phyloP scores from a whole-genome alignment of 75 land plant species.

The Picea sitchensis region DNA sequence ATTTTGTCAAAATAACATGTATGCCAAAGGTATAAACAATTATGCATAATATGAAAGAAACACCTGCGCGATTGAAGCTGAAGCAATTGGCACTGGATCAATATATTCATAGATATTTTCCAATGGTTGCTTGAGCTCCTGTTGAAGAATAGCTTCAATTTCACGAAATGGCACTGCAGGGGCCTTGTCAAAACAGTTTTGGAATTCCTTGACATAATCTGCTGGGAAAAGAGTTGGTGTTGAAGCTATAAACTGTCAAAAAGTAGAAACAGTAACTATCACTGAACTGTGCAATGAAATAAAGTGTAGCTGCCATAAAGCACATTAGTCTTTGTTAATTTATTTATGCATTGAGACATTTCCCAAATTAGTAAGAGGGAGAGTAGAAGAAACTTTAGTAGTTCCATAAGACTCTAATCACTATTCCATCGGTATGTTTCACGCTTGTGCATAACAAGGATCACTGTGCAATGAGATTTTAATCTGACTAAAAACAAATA shows the following conservation, averaged over 20 bases:
- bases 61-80: conserved; percentile 98
- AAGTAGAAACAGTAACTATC: neutral
- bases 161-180: conserved; percentile 86
- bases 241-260: conserved; percentile 85
- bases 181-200: conserved; percentile 89
- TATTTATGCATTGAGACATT: neutral
- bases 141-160: conserved; percentile 57
- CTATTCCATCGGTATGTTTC: neutral
- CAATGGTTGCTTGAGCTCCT: conserved; percentile 80
- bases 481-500: neutral
- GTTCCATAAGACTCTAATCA: neutral
- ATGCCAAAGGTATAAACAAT: neutral
- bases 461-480: neutral
- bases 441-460: too few relatives aligned
- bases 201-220: conserved; percentile 96
- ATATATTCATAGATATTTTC: conserved; percentile 89
- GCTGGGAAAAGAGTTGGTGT: conserved; percentile 93
- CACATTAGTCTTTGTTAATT: conserved; percentile 3
- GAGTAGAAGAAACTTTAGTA: neutral
- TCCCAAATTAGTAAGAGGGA: neutral
- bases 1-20: neutral
- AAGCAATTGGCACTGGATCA: conserved; percentile 96
- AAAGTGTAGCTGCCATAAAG: neutral
- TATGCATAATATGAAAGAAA: conserved; percentile 1
- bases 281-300: neutral